phyloP scores from a whole-genome alignment of 2,329 filamentous ascomycete species.

The Mycogone perniciosa region DNA sequence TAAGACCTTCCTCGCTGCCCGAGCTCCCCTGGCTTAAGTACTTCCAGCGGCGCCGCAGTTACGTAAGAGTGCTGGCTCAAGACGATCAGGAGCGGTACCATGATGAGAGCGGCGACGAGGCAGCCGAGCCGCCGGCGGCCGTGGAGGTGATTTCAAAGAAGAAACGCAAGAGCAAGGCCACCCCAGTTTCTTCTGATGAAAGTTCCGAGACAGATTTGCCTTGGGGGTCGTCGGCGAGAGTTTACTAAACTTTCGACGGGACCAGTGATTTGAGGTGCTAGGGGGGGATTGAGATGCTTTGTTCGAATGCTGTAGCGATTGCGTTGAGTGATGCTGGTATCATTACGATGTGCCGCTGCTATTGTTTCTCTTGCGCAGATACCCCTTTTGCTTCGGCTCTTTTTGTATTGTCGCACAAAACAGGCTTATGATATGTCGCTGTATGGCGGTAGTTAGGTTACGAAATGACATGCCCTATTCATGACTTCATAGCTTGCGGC shows the following conservation, averaged over 20 bases:
- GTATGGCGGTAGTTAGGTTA: not conserved
- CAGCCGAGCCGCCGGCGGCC: slow-evolving; percentile 14
- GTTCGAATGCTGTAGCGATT: not conserved
- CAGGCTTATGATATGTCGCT: too few relatives aligned
- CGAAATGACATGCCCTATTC: slow-evolving; percentile 1
- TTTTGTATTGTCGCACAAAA: not conserved
- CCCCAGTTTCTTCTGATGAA: slow-evolving; percentile 12
- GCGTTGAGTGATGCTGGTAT: not conserved
- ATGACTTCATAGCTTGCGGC: slow-evolving; percentile 15
- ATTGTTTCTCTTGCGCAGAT: not conserved
- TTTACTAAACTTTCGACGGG: slow-evolving; percentile 3
- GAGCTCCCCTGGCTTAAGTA: slow-evolving; percentile 29
- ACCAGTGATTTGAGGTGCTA: not conserved
- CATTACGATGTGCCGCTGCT: not conserved
- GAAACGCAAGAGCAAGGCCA: slow-evolving; percentile 19
- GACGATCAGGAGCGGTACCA: slow-evolving; percentile 22
- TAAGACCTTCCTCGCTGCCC: slow-evolving; percentile 32
- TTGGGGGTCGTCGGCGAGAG: not conserved
- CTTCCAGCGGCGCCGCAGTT: slow-evolving; percentile 16
- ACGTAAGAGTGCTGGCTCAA: slow-evolving; percentile 18
- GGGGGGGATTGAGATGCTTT: not conserved
- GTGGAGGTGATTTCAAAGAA: slow-evolving; percentile 19
- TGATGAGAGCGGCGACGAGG: slow-evolving; percentile 18
- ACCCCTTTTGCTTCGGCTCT: not conserved
- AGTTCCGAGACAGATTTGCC: slow-evolving; percentile 4